These are phyloP conservation scores for Claviceps arundinis DNA, from an alignment of 2,329 filamentous ascomycete species.

Conservation along the genomic window DNA sequence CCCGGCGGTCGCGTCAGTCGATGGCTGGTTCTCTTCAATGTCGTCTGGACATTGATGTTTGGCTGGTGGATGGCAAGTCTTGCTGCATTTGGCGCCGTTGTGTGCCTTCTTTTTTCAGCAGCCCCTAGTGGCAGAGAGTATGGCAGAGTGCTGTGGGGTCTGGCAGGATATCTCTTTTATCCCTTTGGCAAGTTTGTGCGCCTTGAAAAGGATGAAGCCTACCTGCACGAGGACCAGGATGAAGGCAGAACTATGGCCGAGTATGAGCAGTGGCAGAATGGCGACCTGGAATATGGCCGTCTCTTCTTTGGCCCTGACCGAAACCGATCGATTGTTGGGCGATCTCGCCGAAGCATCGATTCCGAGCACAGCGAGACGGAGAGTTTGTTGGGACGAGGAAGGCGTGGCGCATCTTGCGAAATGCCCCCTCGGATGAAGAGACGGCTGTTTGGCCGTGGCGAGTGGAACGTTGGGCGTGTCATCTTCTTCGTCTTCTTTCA, in stretches of 20 bases:
- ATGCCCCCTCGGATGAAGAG: conserved; percentile 47
- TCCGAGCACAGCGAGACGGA: conserved; percentile 76
- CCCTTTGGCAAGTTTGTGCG: conserved; percentile 95
- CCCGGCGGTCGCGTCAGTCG: conserved; percentile 76
- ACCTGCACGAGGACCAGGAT: conserved; percentile 85
- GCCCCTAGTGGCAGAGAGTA: conserved; percentile 74
- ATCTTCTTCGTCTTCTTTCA: conserved; percentile 97
- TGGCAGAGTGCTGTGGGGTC: conserved; percentile 68
- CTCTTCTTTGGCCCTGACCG: conserved; percentile 85
- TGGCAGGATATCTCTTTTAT: conserved; percentile 81
- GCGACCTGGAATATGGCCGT: conserved; percentile 87
- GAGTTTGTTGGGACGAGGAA: conserved; percentile 59
- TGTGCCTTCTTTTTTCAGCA: conserved; percentile 70
- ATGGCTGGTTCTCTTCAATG: conserved; percentile 79
- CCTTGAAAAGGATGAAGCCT: conserved; percentile 85
- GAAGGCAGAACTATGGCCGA: conserved; percentile 96
- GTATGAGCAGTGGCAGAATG: conserved; percentile 98
- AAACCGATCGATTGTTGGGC: conserved; percentile 69
- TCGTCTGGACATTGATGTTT: conserved; percentile 81
- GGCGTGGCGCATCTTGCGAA: conserved; percentile 32
- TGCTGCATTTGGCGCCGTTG: conserved; percentile 57
- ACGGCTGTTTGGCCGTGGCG: conserved; percentile 80
- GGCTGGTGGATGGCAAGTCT: conserved; percentile 90
- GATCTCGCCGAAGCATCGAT: conserved; percentile 77
- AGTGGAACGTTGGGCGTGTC: conserved; percentile 90